These are phyloP conservation scores for Fusarium sp. DNA, from an alignment of 2,329 filamentous ascomycete genomes.

Conservation along the genomic window DNA sequence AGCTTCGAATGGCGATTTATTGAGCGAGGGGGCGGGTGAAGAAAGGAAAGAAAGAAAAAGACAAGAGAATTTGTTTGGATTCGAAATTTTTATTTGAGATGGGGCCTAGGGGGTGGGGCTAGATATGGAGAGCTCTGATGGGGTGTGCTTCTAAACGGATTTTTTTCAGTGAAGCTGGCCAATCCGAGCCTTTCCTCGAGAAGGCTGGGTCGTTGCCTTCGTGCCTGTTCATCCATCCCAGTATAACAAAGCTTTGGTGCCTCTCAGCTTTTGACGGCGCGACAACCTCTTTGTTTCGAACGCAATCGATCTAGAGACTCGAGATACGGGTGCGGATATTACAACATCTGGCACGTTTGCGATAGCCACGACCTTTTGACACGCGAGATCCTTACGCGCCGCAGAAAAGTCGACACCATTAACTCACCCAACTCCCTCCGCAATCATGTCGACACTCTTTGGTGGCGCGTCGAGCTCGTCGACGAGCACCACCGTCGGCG, in stretches of 20 bases:
- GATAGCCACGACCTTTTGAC: background rate
- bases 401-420: conserved; percentile 11
- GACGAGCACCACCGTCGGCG: conserved; percentile 81
- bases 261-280: conserved; percentile 18
- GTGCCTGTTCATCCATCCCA: conserved; percentile 40
- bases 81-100: conserved; percentile 44
- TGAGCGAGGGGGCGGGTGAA: conserved; percentile 84
- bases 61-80: conserved; percentile 14
- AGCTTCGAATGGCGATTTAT: conserved; percentile 99
- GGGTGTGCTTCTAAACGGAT: conserved; percentile 26
- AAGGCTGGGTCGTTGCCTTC: conserved; percentile 46
- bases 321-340: background rate
- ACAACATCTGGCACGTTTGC: background rate
- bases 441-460: conserved; percentile 74
- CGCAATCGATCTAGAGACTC: background rate
- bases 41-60: conserved; percentile 41
- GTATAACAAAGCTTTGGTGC: conserved; percentile 41
- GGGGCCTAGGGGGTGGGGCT: conserved; percentile 34
- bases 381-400: background rate
- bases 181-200: conserved; percentile 43
- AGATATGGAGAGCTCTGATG: conserved; percentile 5
- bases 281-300: background rate
- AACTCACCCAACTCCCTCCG: conserved; percentile 11
- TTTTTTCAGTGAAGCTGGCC: conserved; percentile 36
- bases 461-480: conserved; percentile 65